Percentiles rank a stretch among this genome's conserved stretches.
Evolutionary conservation across 352 stramenopile genomes (phyloP).

Genomic region (Phytophthora lateralis): DNA sequence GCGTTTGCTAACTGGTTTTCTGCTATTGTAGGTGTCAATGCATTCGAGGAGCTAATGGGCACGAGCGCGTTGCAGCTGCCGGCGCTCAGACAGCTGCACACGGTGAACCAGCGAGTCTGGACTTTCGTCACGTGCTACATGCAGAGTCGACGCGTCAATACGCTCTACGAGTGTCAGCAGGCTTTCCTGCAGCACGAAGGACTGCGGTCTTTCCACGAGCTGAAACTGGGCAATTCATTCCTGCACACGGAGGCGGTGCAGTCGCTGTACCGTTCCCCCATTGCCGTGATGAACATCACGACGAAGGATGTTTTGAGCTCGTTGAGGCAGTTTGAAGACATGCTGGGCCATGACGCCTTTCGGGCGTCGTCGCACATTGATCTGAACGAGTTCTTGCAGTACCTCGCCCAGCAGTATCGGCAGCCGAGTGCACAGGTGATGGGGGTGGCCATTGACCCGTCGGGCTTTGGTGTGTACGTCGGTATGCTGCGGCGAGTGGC

Average conservation of each 20-base stretch:
- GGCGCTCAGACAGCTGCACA: conserved; percentile 59
- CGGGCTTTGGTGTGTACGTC: conserved; percentile 79
- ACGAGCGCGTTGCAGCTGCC: conserved; percentile 49
- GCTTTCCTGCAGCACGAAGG: conserved; percentile 73
- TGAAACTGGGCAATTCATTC: conserved; percentile 85
- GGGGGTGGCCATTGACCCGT: conserved; percentile 64
- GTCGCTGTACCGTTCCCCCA: conserved; percentile 56
- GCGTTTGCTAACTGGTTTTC: neutral
- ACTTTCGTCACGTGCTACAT: conserved; percentile 81
- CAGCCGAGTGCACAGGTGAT: conserved; percentile 68
- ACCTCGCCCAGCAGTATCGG: conserved; percentile 68
- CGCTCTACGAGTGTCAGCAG: conserved; percentile 73
- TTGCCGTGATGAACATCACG: conserved; percentile 55
- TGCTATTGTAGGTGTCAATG: conserved; percentile 38
- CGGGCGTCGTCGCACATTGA: conserved; percentile 61
- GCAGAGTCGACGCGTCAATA: conserved; percentile 74
- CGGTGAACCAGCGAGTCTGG: conserved; percentile 78
- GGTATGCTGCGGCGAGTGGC: conserved; percentile 74
- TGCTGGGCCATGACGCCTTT: conserved; percentile 74
- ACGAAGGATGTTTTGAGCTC: conserved; percentile 70
- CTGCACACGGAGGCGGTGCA: conserved; percentile 81
- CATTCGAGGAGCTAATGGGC: conserved; percentile 64
- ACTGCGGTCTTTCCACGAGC: conserved; percentile 61
- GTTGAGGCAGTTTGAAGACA: conserved; percentile 69
- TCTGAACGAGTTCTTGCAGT: conserved; percentile 73